Percentiles rank a stretch among this genome's conserved stretches.
phyloP scores from a whole-genome alignment of 1,139 yeast genomes.

The Wickerhamomyces sp. region DNA sequence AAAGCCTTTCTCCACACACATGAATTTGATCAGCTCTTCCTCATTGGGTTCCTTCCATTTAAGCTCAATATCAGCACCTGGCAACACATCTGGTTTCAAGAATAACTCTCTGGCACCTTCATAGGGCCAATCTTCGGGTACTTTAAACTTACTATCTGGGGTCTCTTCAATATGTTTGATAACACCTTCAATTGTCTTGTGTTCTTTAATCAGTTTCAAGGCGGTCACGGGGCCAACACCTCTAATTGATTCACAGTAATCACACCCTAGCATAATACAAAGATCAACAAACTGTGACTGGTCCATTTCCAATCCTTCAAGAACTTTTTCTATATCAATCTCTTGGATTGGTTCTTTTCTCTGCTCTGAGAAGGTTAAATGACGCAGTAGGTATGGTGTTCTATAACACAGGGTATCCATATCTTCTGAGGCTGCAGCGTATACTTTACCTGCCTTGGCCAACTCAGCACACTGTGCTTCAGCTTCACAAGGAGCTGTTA shows the following conservation, averaged over 20 bases:
- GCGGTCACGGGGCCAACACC: slow-evolving; percentile 98
- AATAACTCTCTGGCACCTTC: slow-evolving; percentile 84
- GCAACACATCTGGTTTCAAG: slow-evolving; percentile 70
- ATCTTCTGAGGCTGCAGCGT: slow-evolving; percentile 97
- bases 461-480: slow-evolving; percentile 97
- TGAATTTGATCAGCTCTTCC: slow-evolving; percentile 31
- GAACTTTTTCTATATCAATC: slow-evolving; percentile 60
- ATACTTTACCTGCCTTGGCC: slow-evolving; percentile 84
- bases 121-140: slow-evolving; percentile 95
- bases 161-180: slow-evolving; percentile 61
- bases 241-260: slow-evolving; percentile 89
- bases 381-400: slow-evolving; percentile 79
- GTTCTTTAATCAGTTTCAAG: slow-evolving; percentile 78
- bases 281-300: slow-evolving; percentile 78
- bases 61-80: slow-evolving; percentile 55
- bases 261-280: slow-evolving; percentile 93
- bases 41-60: slow-evolving; percentile 54
- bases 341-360: slow-evolving; percentile 91
- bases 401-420: slow-evolving; percentile 96
- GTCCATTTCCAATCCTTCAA: slow-evolving; percentile 72
- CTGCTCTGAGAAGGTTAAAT: slow-evolving; percentile 90
- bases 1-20: slow-evolving; percentile 56
- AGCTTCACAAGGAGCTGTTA: slow-evolving; percentile 96
- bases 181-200: slow-evolving; percentile 73
- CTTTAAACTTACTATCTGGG: slow-evolving; percentile 61